phyloP scores from a whole-genome alignment of 169 alveolate species.

The Eimeria falciformis region DNA sequence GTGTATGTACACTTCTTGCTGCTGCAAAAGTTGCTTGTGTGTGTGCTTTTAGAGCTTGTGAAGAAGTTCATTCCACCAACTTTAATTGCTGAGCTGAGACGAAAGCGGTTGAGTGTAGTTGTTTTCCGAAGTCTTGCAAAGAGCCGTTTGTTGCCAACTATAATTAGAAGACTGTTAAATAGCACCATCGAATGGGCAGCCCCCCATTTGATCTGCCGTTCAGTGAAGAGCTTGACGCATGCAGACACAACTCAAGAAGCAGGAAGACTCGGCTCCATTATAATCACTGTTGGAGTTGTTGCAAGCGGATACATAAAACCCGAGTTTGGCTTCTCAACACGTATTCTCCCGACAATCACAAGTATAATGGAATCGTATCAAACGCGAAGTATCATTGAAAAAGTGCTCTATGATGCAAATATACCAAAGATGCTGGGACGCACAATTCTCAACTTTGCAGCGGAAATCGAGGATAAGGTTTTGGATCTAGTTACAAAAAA shows the following conservation, averaged over 20 bases:
- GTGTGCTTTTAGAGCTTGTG: neutral
- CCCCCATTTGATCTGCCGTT: neutral
- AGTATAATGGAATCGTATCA: constrained; percentile 2
- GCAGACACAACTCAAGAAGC: neutral
- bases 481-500: neutral
- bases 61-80: neutral
- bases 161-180: neutral
- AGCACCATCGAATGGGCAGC: constrained; percentile 11
- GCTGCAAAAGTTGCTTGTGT: too few relatives aligned
- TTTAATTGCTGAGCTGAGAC: neutral
- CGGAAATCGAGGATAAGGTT: constrained; percentile 3
- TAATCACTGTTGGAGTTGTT: neutral
- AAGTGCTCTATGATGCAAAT: neutral
- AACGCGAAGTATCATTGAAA: constrained; percentile 11
- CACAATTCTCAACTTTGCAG: neutral
- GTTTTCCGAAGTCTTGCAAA: neutral
- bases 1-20: too few relatives aligned
- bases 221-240: neutral
- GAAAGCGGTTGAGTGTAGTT: neutral
- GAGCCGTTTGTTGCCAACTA: too few relatives aligned
- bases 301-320: neutral
- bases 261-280: neutral
- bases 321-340: neutral
- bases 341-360: neutral
- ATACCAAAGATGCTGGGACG: constrained; percentile 5